Percentiles rank a stretch among this genome's conserved stretches.
phyloP scores from a whole-genome alignment of 768 basidiomycete genomes.

The Lactarius evosmus region DNA sequence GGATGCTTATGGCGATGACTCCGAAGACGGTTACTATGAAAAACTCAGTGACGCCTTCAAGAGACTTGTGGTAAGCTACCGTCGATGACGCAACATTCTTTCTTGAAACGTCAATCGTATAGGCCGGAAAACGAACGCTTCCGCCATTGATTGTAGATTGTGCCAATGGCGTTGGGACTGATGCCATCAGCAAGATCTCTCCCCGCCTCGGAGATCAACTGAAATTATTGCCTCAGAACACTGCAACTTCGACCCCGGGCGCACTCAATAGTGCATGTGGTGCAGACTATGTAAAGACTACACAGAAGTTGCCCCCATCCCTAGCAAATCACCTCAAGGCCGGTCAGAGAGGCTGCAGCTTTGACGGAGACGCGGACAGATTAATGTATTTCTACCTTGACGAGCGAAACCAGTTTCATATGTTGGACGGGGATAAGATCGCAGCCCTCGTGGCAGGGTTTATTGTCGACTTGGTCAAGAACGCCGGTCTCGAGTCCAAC shows the following conservation, averaged over 20 bases:
- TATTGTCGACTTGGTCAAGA: constrained; percentile 84
- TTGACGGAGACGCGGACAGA: constrained; percentile 97
- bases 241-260: constrained; percentile 57
- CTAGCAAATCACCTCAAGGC: constrained; percentile 58
- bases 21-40: constrained; percentile 76
- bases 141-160: constrained; percentile 83
- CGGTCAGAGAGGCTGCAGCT: constrained; percentile 83
- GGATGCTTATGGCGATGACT: constrained; percentile 76
- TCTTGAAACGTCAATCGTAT: constrained; percentile 15
- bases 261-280: constrained; percentile 86
- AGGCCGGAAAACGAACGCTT: constrained; percentile 58
- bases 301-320: constrained; percentile 80
- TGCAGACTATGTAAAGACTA: constrained; percentile 96
- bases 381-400: constrained; percentile 94
- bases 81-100: constrained; percentile 6
- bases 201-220: constrained; percentile 59
- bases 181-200: constrained; percentile 59
- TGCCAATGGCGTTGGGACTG: constrained; percentile 95
- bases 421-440: constrained; percentile 99
- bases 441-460: constrained; percentile 90
- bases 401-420: constrained; percentile 70
- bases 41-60: constrained; percentile 84
- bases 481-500: constrained; percentile 71
- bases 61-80: constrained; percentile 71
- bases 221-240: constrained; percentile 66